Base-by-base conservation (phyloP, 2,329 filamentous ascomycete genomes). In the Fusarium nematophilum region DNA sequence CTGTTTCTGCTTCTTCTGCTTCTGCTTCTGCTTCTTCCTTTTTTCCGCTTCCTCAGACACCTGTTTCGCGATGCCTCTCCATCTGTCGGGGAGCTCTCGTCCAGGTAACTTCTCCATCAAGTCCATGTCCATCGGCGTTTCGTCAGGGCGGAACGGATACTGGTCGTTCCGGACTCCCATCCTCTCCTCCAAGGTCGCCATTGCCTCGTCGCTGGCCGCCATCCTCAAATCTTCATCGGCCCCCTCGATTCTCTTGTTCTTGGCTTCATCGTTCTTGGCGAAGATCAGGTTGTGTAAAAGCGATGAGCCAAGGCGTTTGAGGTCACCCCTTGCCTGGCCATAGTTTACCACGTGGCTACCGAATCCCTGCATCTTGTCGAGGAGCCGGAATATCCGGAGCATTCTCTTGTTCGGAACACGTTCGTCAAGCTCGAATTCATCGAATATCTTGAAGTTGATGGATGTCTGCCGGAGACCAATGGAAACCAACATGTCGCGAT, bases 221-320 rank as follows among this genome's bases (percentile, higher is more conserved):
- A n/a, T n/a, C n/a, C n/a, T n/a, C n/a, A n/a, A n/a, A n/a, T n/a
- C n/a, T n/a, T n/a, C n/a, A n/a, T n/a, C n/a, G n/a, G n/a, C n/a
- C n/a, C n/a, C n/a, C n/a, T n/a, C n/a, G n/a, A n/a, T n/a, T n/a
- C n/a, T n/a, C n/a, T 9, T 8, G 13, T 36, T 43, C 7, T 14
- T 8, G 3, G 15, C 2, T 2, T 29, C 17, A 1, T 45, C n/a
- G 42, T 68, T 68, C 0, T n/a, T 30, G 18, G 61, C 53, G 21
- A 48, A 31, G 14, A 69, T 60, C 5, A 59, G 36, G 7, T 48
- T 31, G 18, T 36, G 14, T 14, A 69, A 30, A 10, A 69, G 36
- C 8, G 61, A 69, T 11, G 67, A 54, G 4, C 65, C 65, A n/a
- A 69, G 51, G 6, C 67, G 65, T 46, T 65, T 69, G 10, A 69